These are phyloP conservation scores for Penicillium sumatraense DNA, from an alignment of 2,329 filamentous ascomycete species.

Conservation along the genomic window DNA sequence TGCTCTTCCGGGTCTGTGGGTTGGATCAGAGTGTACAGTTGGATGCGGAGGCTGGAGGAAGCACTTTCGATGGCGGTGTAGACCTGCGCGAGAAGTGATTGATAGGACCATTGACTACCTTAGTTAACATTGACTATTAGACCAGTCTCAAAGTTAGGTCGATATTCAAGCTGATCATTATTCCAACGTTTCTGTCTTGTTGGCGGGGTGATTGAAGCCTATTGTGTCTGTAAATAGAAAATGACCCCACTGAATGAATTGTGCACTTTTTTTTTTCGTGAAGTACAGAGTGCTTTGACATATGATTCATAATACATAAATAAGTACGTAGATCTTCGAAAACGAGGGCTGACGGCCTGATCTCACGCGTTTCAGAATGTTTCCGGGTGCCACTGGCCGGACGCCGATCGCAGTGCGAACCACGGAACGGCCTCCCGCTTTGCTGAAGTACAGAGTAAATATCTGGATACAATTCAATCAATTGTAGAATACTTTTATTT, in stretches of 20 bases:
- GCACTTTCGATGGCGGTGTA: conserved; percentile 36
- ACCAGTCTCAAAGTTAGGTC: neutral
- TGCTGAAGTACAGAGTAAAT: too few species aligned
- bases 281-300: neutral
- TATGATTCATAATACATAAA: too few species aligned
- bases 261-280: conserved; percentile 5
- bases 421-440: conserved; percentile 11
- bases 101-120: neutral
- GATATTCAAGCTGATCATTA: neutral
- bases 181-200: neutral
- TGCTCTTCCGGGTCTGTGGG: conserved; percentile 50
- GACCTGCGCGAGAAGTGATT: conserved; percentile 29
- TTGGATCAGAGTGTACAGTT: conserved; percentile 46
- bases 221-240: conserved; percentile 19
- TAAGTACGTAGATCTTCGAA: neutral
- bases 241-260: conserved; percentile 12
- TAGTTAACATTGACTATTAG: too few species aligned
- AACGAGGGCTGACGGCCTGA: neutral
- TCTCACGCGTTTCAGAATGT: conserved; percentile 12
- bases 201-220: neutral
- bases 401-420: conserved; percentile 5
- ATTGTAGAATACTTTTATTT: too few species aligned
- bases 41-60: conserved; percentile 46
- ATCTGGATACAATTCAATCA: too few species aligned
- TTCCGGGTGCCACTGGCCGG: conserved; percentile 7